Evolutionary conservation across 805 yeast genomes (phyloP), one percentile per base, ranked within the genome.

Genomic region (Cyberlindnera xylosilytica): DNA sequence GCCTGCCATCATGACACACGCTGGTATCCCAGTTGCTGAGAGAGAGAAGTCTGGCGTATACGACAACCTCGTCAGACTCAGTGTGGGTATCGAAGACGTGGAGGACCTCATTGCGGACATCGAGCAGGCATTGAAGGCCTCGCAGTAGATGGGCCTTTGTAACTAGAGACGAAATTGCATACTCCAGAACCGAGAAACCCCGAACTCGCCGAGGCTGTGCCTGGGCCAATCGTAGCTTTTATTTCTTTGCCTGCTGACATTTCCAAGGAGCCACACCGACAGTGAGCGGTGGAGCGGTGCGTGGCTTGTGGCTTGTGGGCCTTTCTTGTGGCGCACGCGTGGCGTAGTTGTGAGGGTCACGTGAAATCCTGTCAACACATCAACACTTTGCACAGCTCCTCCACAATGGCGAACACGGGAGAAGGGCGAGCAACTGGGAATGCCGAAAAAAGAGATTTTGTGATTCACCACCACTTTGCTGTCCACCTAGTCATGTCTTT

Each of bases 1-100:
- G 37, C 96, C 96, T 32, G 93, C 95, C 36, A 78, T 80, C 44
- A 87, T 87, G 96, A 87, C 96, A 56, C 96, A 87, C 58, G 93
- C 91, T 42, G 95, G 95, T 61, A 87, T 87, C 63, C 88, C 93
- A 58, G 71, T 73, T 62, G 86, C 71, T 41, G 81, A 78, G 56
- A 79, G 95, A 68, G 91, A 83, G 66, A 76, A 79, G 39, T 74
- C 79, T 46, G 95, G 95, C 50, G 93, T 87, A 36, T 84, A 60
- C 54, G 95, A 86, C 58, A 88, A 86, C 65, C 74, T 87, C 65
- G 72, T 87, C 54, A 80, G 96, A 71, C 72, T 87, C 42, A 79
- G 88, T 51, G 89, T 87, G 38, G 96, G 96, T 66, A 83, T 87
- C 48, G 96, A 87, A 69, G 95, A 85, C 56, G 69, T 74, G 45